These are phyloP conservation scores for Jackrogersella multiformis DNA, from an alignment of 495 filamentous ascomycete genomes.

Conservation along the genomic window DNA sequence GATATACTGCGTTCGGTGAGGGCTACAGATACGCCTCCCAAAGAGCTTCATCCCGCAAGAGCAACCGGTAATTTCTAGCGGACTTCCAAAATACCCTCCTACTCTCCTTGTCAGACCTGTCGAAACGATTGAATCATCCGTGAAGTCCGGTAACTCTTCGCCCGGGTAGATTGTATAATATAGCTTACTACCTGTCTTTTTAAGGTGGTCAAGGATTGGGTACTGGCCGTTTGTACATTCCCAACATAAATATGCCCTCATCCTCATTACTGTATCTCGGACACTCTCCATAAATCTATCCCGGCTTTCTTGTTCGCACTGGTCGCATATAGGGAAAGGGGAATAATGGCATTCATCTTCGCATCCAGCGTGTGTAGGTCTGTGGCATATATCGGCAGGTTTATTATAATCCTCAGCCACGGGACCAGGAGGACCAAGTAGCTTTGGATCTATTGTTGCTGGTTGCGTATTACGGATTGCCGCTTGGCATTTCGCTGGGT, in stretches of 20 bases:
- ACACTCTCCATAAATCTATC: background rate
- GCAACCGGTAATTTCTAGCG: slow-evolving; percentile 10
- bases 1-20: slow-evolving; percentile 21
- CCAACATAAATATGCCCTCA: too few relatives aligned
- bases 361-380: background rate
- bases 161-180: too few relatives aligned
- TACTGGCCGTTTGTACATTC: too few relatives aligned
- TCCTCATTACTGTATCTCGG: background rate
- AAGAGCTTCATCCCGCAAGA: slow-evolving; percentile 9
- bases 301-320: background rate
- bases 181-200: too few relatives aligned
- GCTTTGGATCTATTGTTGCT: too few relatives aligned
- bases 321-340: slow-evolving; percentile 8
- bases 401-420: too few relatives aligned
- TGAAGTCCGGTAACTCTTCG: background rate
- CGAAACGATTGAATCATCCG: background rate
- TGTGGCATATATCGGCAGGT: background rate
- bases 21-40: slow-evolving; percentile 9
- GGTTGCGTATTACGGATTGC: background rate
- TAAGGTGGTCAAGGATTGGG: too few relatives aligned
- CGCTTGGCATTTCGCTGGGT: background rate
- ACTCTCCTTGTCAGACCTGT: background rate
- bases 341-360: slow-evolving; percentile 4
- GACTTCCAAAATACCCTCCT: slow-evolving; percentile 1
- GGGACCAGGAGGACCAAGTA: too few relatives aligned